A percentile compares a stretch with the other conserved stretches of the same genome.
These are phyloP conservation scores for Podospora comata DNA, from an alignment of 495 filamentous ascomycete genomes.

Conservation along the genomic window DNA sequence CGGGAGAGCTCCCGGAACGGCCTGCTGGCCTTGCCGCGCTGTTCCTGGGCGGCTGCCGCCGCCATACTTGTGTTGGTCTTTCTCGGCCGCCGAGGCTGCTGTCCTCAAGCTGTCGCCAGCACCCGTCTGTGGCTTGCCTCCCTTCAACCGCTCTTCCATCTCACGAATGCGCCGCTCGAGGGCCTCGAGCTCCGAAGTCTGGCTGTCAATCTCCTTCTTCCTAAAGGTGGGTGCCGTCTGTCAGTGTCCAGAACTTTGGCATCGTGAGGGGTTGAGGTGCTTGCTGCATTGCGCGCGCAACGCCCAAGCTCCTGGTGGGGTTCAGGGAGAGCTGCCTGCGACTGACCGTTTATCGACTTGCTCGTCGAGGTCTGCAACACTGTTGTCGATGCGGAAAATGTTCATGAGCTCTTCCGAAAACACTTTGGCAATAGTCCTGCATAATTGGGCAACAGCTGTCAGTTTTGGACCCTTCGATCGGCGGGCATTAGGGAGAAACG, in stretches of 20 bases:
- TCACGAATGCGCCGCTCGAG: constrained; percentile 80
- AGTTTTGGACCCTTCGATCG: constrained; percentile 11
- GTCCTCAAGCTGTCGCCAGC: background rate
- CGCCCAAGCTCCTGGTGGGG: background rate
- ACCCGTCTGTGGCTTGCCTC: constrained; percentile 14
- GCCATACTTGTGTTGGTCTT: constrained; percentile 28
- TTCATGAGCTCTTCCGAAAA: constrained; percentile 86
- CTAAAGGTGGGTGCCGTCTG: constrained; percentile 37
- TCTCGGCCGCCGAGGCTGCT: constrained; percentile 28
- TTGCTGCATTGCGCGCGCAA: constrained; percentile 5
- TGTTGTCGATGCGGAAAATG: constrained; percentile 80
- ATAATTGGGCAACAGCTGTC: constrained; percentile 12
- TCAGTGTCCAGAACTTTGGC: constrained; percentile 12
- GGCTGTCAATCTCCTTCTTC: constrained; percentile 67
- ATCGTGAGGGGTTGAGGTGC: background rate
- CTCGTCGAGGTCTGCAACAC: constrained; percentile 70
- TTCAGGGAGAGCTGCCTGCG: constrained; percentile 8
- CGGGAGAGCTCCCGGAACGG: constrained; percentile 50
- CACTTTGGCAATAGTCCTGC: constrained; percentile 78
- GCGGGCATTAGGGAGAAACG: constrained; percentile 36
- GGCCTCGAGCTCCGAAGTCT: constrained; percentile 75
- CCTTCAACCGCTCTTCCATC: constrained; percentile 76
- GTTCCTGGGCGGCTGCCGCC: constrained; percentile 41
- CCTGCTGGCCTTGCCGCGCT: constrained; percentile 42
- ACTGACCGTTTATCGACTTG: constrained; percentile 83